Base-by-base conservation (phyloP, 2,329 filamentous ascomycete genomes). In the Bretziella fagacearum region DNA sequence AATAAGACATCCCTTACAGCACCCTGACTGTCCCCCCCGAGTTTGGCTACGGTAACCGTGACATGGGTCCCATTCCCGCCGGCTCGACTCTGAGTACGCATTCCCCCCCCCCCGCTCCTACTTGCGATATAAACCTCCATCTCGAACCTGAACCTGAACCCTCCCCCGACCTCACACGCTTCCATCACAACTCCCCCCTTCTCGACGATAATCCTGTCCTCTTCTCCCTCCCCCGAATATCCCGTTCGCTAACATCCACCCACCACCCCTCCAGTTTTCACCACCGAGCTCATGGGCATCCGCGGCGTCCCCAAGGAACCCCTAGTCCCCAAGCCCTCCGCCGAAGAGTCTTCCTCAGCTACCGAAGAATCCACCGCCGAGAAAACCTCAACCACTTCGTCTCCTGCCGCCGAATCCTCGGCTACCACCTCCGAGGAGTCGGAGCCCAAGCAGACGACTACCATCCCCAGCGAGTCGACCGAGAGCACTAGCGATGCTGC, bases 11-110 rank as follows among this genome's bases (percentile, higher is more conserved):
- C 51, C 46, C 15, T 40, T 47, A 6, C 52, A 74, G 81, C 55
- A 89, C 76, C 47, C 66, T 98, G 62, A 95, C 81, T 17, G 91
- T 98, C 48, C 85, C 86, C n/a, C 84, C 89, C 17, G 75, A 79
- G 58, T 67, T 81, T 58, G 91, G 77, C 41, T 98, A 96, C 63
- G 91, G 91, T 44, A 67, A 80, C 52, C 71, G 77, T 46, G 70
- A 63, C 30, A 74, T 84, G 60, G 86, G 86, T 1, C 85, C 86
- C 18, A 96, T 96, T 58, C 86, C 87, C 15, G 77, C 73, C 3
- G 79, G 78, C 26, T 77, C 82, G 55, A 93, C 84, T 49, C 65
- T 96, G 58, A 69, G 80, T 83, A 70, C 37, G 71, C 8, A 54
- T 55, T 29, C 33, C 33, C 41, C 33, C 33, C n/a, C n/a, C n/a